Conservation (phyloP, 352 stramenopile species). For the Plasmopara muralis region DNA sequence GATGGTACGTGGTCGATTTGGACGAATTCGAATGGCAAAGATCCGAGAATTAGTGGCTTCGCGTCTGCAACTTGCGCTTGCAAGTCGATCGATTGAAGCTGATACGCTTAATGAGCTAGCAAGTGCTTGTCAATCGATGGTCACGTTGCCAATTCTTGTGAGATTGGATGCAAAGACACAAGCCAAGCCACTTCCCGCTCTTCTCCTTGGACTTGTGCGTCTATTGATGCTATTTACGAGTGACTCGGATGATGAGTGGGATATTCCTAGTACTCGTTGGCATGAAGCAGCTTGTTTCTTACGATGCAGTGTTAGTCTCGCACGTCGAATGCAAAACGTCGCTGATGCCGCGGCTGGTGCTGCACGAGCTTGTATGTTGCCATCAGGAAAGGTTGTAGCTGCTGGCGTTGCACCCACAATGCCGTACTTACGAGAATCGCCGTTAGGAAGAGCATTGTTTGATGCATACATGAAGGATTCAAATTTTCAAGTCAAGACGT, state of each 20-base stretch:
- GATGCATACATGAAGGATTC: slow-evolving; percentile 39
- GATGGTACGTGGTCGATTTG: slow-evolving; percentile 44
- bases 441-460: slow-evolving; percentile 34
- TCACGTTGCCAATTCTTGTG: slow-evolving; percentile 26
- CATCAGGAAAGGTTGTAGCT: slow-evolving; percentile 9
- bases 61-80: slow-evolving; percentile 22
- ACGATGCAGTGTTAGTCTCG: slow-evolving; percentile 32
- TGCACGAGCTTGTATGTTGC: slow-evolving; percentile 12
- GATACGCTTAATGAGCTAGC: slow-evolving; percentile 51
- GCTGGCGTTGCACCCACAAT: slow-evolving; percentile 19
- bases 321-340: slow-evolving; percentile 51
- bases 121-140: slow-evolving; percentile 43
- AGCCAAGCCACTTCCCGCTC: slow-evolving; percentile 26
- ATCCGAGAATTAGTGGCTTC: slow-evolving; percentile 38
- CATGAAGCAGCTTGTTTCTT: slow-evolving; percentile 54
- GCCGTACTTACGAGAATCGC: slow-evolving; percentile 31
- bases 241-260: slow-evolving; percentile 41
- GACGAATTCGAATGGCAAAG: slow-evolving; percentile 51
- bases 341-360: slow-evolving; percentile 30
- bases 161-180: slow-evolving; percentile 6
- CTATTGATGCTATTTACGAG: slow-evolving; percentile 64
- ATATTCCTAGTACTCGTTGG: slow-evolving; percentile 57
- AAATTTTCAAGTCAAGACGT: slow-evolving; percentile 44
- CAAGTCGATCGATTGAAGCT: slow-evolving; percentile 14
- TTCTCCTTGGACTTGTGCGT: slow-evolving; percentile 66